A percentile compares a stretch with the other conserved stretches of the same genome.
These are phyloP conservation scores for Alternaria ventricosa DNA, from an alignment of 2,329 filamentous ascomycete species.

Conservation along the genomic window DNA sequence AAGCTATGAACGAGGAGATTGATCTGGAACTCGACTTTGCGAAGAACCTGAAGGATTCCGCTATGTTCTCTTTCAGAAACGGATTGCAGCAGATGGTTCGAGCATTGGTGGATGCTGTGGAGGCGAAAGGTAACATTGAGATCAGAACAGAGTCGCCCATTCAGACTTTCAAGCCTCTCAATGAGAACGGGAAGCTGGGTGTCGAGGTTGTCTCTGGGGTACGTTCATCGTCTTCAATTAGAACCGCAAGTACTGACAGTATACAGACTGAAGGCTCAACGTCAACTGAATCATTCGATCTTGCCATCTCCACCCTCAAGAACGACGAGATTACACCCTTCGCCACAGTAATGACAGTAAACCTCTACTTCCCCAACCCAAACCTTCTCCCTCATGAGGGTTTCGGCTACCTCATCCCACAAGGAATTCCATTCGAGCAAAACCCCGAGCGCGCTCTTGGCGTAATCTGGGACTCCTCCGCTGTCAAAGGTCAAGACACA, in stretches of 20 bases:
- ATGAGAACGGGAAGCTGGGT: constrained; percentile 12
- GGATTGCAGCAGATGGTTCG: constrained; percentile 51
- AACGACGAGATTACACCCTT: constrained; percentile 63
- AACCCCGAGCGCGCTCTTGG: constrained; percentile 87
- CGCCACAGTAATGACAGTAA: constrained; percentile 89
- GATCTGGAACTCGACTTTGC: constrained; percentile 43
- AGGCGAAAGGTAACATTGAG: constrained; percentile 48
- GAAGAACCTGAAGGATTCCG: constrained; percentile 39
- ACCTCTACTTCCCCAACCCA: constrained; percentile 78
- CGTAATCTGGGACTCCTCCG: constrained; percentile 87
- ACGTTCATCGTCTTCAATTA: constrained; percentile 5
- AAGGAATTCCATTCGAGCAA: constrained; percentile 69
- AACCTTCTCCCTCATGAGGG: constrained; percentile 71
- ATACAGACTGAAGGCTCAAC: constrained; percentile 17
- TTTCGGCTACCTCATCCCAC: constrained; percentile 92
- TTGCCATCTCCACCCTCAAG: constrained; percentile 41
- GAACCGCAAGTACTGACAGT: constrained; percentile 12
- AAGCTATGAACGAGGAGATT: constrained; percentile 45
- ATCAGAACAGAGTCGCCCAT: constrained; percentile 48
- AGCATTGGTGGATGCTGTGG: constrained; percentile 45
- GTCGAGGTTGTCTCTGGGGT: constrained; percentile 37
- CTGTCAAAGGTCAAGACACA: constrained; percentile 63
- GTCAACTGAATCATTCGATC: constrained; percentile 33
- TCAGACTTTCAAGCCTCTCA: constrained; percentile 20
- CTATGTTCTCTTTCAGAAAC: constrained; percentile 54